These are phyloP conservation scores for Trichoderma sp. DNA, from an alignment of 2,329 filamentous ascomycete genomes.

Conservation along the genomic window DNA sequence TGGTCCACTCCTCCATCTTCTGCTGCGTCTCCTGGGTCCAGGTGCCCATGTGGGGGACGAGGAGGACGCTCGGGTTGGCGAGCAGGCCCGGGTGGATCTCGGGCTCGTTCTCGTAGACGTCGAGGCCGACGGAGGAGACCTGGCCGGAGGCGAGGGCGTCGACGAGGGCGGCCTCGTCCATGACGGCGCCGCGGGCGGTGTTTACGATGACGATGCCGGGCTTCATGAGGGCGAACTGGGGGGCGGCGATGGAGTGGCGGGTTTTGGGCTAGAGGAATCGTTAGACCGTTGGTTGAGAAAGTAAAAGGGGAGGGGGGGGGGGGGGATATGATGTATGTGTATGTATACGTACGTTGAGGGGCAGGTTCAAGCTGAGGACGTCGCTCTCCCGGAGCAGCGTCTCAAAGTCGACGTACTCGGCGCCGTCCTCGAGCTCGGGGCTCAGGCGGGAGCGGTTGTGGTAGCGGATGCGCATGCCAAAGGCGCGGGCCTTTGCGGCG, in stretches of 20 bases:
- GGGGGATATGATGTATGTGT: neutral
- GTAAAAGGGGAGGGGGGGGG: neutral
- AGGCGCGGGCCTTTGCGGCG: slow-evolving; percentile 71
- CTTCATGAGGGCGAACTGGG: slow-evolving; percentile 78
- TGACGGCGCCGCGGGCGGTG: slow-evolving; percentile 79
- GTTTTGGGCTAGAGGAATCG: too few relatives aligned
- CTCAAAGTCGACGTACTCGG: slow-evolving; percentile 72
- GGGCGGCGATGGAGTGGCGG: slow-evolving; percentile 71
- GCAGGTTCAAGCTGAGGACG: slow-evolving; percentile 78
- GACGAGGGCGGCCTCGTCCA: slow-evolving; percentile 80
- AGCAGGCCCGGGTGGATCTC: slow-evolving; percentile 72
- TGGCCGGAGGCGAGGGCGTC: slow-evolving; percentile 69
- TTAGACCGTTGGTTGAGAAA: too few relatives aligned
- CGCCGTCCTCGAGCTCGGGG: slow-evolving; percentile 58
- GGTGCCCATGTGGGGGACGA: slow-evolving; percentile 86
- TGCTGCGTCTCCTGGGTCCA: slow-evolving; percentile 68
- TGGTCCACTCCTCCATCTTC: slow-evolving; percentile 75
- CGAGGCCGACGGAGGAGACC: slow-evolving; percentile 71
- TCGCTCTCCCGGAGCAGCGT: slow-evolving; percentile 70
- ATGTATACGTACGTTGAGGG: slow-evolving; percentile 69
- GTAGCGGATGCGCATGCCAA: slow-evolving; percentile 76
- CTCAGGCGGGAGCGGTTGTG: slow-evolving; percentile 68
- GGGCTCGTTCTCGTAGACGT: slow-evolving; percentile 84
- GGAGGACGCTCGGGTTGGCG: slow-evolving; percentile 68
- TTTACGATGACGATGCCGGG: slow-evolving; percentile 76